Base-by-base conservation (phyloP, 2,329 filamentous ascomycete species). In the Beauveria sp. region DNA sequence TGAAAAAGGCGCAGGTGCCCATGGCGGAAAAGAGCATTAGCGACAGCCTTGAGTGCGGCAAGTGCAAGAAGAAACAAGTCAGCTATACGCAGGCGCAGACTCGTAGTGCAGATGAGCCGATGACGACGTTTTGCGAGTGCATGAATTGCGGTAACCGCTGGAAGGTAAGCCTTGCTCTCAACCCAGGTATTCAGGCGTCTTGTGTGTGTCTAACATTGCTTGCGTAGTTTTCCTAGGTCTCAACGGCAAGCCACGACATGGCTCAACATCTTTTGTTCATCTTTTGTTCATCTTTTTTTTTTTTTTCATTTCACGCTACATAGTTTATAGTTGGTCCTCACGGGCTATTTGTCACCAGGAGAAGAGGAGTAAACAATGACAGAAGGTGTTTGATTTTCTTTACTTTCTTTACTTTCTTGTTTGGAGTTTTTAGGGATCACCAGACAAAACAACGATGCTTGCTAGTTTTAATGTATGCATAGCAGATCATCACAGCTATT, bases 41-140 rank as follows among this genome's bases (percentile, higher is more conserved):
- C 72, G 88, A 89, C 72, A 90, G 88, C 62, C 82, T 98, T 70
- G 88, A 91, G 76, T 99, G 95, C 78, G 86, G 91, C 71, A 93
- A 92, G 75, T 99, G 95, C 77, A 90, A 90, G 69, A 83, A 96
- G 82, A 93, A 90, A 80, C 93, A 91, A 81, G 95, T 98, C 71
- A 92, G 89, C 75, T 99, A 99, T 77, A 91, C 86, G 54, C 95
- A 99, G 78, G 95, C 95, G 5, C 95, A 99, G 81, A 99, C 95
- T 18, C 84, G 95, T 66, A 90, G 86, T 78, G 95, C 95, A 66
- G 95, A 99, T 83, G 95, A 98, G 78, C 93, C 93, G 67, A 89
- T 89, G 86, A 89, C 86, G 64, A 89, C 86, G 42, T 89, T 89
- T 73, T 89, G 86, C 76, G 85, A 88, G 72, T 89, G 86, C 71